Base-by-base conservation (phyloP, 768 basidiomycete genomes). In the Kwoniella bestiolae region DNA sequence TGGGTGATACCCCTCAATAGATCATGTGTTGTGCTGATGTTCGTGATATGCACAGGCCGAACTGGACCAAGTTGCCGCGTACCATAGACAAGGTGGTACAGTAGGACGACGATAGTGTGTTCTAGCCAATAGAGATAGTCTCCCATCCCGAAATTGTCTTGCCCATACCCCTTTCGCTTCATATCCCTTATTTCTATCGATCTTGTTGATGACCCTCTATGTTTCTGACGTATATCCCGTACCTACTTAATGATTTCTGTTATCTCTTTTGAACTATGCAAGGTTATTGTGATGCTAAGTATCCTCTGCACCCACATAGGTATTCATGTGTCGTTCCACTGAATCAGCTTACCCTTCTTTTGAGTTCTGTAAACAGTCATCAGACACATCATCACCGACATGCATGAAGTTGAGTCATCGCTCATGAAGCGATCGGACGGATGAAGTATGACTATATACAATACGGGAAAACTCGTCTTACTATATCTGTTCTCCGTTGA, bases 81-180 rank as follows among this genome's bases (percentile, higher is more conserved):
- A 81, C 49, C 80, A 81, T 57, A 74, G 78, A 35, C 75, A 74
- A 62, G 75, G 75, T 18, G 68, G 76, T 35, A 75, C 76, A 6
- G 69, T 73, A 6, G 76, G 76, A 4, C 66, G 79, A 18, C 71
- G 78, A 56, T 74, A 56, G 50, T 28, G 21, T 51, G 25, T 51
- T 26, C n/a, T 12, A 12, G 1, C 50, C 16, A 14, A 9, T 47
- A 9, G 11, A 47, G n/a, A n/a, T n/a, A n/a, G n/a, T n/a, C n/a
- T n/a, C 50, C 28, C 50, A 8, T 51, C 3, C 50, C 12, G 18
- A 41, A 41, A 41, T 14, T 41, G 38, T 41, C 38, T 41, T 28
- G 14, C 8, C 50, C 26, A 52, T 23, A 26, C 16, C 29, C 25
- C 16, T 18, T 52, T 52, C 50, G 21, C 25, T 16, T 31, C 25